Evolutionary conservation across 345 rosid genomes (phyloP).

Genomic region (Heritiera fomes): DNA sequence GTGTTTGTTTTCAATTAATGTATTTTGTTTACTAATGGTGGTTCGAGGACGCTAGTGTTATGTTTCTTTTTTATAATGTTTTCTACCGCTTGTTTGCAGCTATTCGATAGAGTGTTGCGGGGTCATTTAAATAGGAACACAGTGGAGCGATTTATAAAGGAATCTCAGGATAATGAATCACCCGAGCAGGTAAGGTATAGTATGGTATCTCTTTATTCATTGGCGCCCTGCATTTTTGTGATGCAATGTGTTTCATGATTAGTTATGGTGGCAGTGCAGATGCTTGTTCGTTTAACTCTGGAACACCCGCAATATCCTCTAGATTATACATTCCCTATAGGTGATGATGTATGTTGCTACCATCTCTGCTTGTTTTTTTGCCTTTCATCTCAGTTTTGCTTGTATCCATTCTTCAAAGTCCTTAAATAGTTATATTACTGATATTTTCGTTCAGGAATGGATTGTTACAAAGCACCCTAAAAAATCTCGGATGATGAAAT

Average conservation of each 20-base stretch:
- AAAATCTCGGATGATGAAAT: slow-evolving; percentile 44
- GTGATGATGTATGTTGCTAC: slow-evolving; percentile 52
- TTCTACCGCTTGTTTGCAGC: slow-evolving; percentile 37
- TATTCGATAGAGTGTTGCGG: slow-evolving; percentile 45
- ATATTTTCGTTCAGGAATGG: slow-evolving; percentile 60
- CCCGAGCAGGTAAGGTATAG: slow-evolving; percentile 79
- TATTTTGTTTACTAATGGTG: neutral
- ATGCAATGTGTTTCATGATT: neutral
- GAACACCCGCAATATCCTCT: slow-evolving; percentile 49
- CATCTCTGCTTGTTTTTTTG: slow-evolving; percentile 8
- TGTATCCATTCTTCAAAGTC: neutral
- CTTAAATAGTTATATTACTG: neutral
- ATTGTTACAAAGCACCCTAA: slow-evolving; percentile 46
- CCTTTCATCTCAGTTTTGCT: neutral
- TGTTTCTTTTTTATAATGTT: neutral
- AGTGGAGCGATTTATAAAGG: slow-evolving; percentile 39
- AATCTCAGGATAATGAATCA: slow-evolving; percentile 45
- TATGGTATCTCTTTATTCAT: no score
- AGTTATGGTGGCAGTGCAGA: slow-evolving; percentile 63
- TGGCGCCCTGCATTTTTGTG: neutral
- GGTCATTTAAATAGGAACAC: slow-evolving; percentile 43
- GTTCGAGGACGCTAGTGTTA: neutral
- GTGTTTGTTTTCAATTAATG: neutral
- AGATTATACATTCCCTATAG: slow-evolving; percentile 60
- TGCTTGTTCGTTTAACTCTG: slow-evolving; percentile 68